Base-by-base conservation (phyloP, 805 yeast species). In the Lachancea thermotolerans region DNA sequence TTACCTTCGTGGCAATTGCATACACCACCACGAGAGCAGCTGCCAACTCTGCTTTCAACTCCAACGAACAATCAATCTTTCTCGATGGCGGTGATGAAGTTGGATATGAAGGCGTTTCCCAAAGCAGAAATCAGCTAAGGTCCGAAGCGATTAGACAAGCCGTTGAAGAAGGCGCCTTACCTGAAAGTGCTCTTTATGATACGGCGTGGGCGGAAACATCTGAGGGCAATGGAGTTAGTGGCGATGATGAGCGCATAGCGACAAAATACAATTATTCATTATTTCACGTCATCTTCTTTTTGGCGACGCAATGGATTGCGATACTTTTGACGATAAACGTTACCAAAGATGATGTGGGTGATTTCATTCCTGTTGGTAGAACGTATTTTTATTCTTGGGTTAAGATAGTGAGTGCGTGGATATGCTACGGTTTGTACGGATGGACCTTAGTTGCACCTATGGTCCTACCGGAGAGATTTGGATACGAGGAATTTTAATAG, bases 1-100 rank as follows among this genome's bases (percentile, higher is more conserved):
- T 95, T 70, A 93, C 99, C 0, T 88, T 93, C 59, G 73, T 87
- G 42, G 97, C 99, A 0, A 85, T 93, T 51, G 97, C 97, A 0
- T 95, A 93, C 62, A 93, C 99, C 1, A 93, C 99, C 0, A 89
- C 96, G 1, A 77, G 98, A 52, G 99, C 98, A 0, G 99, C 97
- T 4, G 89, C 91, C 2, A 81, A 81, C 48, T 78, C 85, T 11
- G 79, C 82, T 1, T 77, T 79, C 70, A 74, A 77, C 46, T 49
- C 67, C 10, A 66, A 59, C 35, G 64, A 60, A 46, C 65, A 72
- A 21, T 54, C 67, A 7, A 68, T 70, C 18, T 56, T 49, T 31
- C 47, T 64, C 16, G 53, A 51, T 3, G 59, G 54, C 8, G 60
- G 56, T 28, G 61, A 66, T 3, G 61, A 65, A 6, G 58, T 70